Percentiles rank a stretch among this genome's conserved stretches.
Conservation (phyloP, 2,329 filamentous ascomycete species). For the Mycosphaerelloides madeirae region DNA sequence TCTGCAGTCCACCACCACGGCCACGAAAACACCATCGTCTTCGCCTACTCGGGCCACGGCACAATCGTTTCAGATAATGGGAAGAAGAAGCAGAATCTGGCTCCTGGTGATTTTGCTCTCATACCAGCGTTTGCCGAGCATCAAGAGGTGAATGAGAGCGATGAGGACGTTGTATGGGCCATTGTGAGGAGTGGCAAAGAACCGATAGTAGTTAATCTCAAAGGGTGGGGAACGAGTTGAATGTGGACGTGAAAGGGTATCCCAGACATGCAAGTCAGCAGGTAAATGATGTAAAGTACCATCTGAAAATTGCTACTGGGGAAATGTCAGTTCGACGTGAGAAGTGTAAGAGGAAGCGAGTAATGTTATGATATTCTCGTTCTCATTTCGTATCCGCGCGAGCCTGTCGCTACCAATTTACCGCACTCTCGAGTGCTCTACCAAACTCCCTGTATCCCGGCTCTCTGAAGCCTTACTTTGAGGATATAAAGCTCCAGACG, state of each 20-base stretch:
- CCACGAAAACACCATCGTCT: conserved; percentile 67
- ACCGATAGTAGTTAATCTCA: conserved; percentile 18
- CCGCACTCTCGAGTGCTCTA: no score
- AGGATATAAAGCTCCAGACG: no score
- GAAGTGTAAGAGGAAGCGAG: no score
- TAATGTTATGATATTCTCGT: no score
- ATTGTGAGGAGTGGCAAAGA: conserved; percentile 48
- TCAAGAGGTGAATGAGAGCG: conserved; percentile 63
- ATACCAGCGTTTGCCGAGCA: conserved; percentile 68
- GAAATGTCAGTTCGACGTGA: no score
- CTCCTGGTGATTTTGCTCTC: conserved; percentile 63
- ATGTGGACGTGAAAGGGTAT: no score
- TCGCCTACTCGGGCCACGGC: conserved; percentile 56
- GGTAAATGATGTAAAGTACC: neutral
- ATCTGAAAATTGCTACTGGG: neutral
- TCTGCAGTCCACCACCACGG: conserved; percentile 66
- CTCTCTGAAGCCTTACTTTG: no score
- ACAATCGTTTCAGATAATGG: conserved; percentile 56
- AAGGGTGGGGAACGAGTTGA: conserved; percentile 17
- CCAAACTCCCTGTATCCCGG: no score
- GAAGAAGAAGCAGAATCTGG: conserved; percentile 54
- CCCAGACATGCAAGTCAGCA: neutral
- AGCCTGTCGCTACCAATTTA: no score
- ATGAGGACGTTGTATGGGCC: conserved; percentile 61
- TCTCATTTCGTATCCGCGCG: no score